phyloP scores from a whole-genome alignment of 306 rosid genomes.

The Medicago lupulina region DNA sequence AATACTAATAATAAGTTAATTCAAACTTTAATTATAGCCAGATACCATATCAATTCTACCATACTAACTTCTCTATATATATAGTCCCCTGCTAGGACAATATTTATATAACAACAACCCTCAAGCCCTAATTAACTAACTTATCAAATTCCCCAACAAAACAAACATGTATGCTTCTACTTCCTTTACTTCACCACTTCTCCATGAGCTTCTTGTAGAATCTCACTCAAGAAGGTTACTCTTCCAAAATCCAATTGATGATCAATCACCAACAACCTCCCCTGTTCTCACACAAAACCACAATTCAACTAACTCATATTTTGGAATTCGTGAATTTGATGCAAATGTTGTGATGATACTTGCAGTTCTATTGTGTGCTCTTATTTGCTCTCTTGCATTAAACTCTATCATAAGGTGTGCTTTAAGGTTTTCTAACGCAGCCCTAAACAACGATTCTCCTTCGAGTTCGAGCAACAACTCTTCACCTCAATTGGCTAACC shows the following conservation, averaged over 20 bases:
- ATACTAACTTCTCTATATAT: slow-evolving; percentile 34
- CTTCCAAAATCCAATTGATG: slow-evolving; percentile 44
- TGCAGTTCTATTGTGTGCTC: slow-evolving; percentile 77
- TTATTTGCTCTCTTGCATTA: slow-evolving; percentile 75
- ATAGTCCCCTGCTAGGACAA: slow-evolving; percentile 1
- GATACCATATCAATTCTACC: slow-evolving; percentile 8
- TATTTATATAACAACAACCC: slow-evolving; percentile 22
- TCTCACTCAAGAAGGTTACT: slow-evolving; percentile 73
- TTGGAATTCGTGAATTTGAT: slow-evolving; percentile 55
- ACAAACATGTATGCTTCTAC: slow-evolving; percentile 60
- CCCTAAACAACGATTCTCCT: slow-evolving; percentile 43
- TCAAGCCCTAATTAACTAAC: slow-evolving; percentile 19
- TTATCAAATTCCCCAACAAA: neutral
- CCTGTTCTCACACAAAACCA: slow-evolving; percentile 30
- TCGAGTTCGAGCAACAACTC: neutral
- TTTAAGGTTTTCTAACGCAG: slow-evolving; percentile 55
- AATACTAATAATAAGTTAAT: slow-evolving; percentile 1
- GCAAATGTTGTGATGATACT: slow-evolving; percentile 84
- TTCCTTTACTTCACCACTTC: slow-evolving; percentile 42
- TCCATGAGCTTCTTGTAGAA: slow-evolving; percentile 49
- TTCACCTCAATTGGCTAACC: slow-evolving; percentile 43
- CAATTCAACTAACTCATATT: slow-evolving; percentile 33
- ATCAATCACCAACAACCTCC: slow-evolving; percentile 36
- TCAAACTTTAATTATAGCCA: slow-evolving; percentile 5
- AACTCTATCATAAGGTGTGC: slow-evolving; percentile 77